Evolutionary conservation across 805 yeast species (phyloP).

Genomic region (Debaryomyces prosopidis): DNA sequence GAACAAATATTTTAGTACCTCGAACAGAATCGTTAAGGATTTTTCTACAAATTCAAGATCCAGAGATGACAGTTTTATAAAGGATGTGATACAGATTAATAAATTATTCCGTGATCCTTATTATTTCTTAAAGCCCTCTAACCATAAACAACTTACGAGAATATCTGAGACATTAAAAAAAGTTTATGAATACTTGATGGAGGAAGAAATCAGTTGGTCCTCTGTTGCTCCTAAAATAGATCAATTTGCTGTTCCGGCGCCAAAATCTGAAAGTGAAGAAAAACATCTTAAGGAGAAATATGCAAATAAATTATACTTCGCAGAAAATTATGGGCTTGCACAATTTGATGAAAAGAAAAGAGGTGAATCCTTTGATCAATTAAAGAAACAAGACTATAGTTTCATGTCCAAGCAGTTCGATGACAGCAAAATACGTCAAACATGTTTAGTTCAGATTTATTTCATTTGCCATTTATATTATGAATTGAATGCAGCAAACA

Average conservation of each 20-base stretch:
- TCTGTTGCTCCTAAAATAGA: conserved; percentile 17
- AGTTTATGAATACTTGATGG: conserved; percentile 29
- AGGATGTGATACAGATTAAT: conserved; percentile 31
- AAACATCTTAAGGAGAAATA: conserved; percentile 19
- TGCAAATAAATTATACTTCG: conserved; percentile 23
- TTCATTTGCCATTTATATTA: conserved; percentile 28
- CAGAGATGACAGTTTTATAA: conserved; percentile 27
- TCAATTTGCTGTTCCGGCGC: conserved; percentile 12
- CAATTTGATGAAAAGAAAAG: conserved; percentile 24
- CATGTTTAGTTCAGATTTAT: conserved; percentile 30
- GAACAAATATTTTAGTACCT: conserved; percentile 36
- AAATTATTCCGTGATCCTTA: conserved; percentile 38
- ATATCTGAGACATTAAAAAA: conserved; percentile 23
- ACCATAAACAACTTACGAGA: conserved; percentile 17
- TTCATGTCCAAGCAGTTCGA: conserved; percentile 25
- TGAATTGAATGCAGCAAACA: conserved; percentile 26
- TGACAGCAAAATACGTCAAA: conserved; percentile 24
- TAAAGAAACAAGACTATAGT: conserved; percentile 23
- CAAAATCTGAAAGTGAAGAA: conserved; percentile 14
- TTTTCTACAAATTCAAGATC: conserved; percentile 18
- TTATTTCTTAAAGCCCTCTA: conserved; percentile 21
- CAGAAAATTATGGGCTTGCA: conserved; percentile 38
- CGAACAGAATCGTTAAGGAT: conserved; percentile 27
- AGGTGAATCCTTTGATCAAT: conserved; percentile 14
- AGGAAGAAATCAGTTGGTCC: conserved; percentile 27